Percentiles rank a stretch among this genome's conserved stretches.
Evolutionary conservation across 2,329 filamentous ascomycete species (phyloP).

Genomic region (Rhynchosporium graminicola): DNA sequence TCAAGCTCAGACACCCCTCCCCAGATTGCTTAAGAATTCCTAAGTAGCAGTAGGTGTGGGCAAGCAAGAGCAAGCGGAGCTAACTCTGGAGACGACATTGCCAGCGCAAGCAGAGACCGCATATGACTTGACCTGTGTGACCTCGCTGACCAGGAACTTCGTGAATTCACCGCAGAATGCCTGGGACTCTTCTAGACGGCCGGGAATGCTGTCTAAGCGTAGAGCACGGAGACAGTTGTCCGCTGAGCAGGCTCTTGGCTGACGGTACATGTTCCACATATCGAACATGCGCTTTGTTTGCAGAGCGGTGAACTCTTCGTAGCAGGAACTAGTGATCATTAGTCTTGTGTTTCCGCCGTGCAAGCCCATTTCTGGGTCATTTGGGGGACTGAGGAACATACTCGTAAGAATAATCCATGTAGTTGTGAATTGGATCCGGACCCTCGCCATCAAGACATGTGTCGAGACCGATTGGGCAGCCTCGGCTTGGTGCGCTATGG

Average conservation of each 20-base stretch:
- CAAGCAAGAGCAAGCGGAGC: slow-evolving; percentile 13
- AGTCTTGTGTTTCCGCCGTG: background rate
- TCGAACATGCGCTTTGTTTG: slow-evolving; percentile 26
- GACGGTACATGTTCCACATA: slow-evolving; percentile 26
- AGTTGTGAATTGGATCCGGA: slow-evolving; percentile 42
- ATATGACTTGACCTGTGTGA: background rate
- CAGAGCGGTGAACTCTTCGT: slow-evolving; percentile 44
- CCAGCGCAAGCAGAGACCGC: slow-evolving; percentile 6
- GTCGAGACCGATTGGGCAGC: slow-evolving; percentile 46
- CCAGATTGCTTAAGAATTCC: background rate
- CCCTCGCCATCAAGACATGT: slow-evolving; percentile 33
- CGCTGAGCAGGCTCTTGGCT: background rate
- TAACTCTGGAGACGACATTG: slow-evolving; percentile 12
- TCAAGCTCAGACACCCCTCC: too few relatives aligned
- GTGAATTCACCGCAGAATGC: slow-evolving; percentile 8
- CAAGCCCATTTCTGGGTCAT: background rate
- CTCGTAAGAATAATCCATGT: slow-evolving; percentile 45
- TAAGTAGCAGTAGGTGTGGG: slow-evolving; percentile 1
- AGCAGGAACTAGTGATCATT: slow-evolving; percentile 40
- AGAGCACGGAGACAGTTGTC: slow-evolving; percentile 13
- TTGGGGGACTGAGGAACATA: background rate
- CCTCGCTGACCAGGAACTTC: slow-evolving; percentile 1
- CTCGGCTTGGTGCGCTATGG: slow-evolving; percentile 39
- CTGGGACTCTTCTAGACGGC: slow-evolving; percentile 7
- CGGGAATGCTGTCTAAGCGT: background rate